Evolutionary conservation across 202 grass and related monocot species (phyloP).

Genomic region (Setaria italica): DNA sequence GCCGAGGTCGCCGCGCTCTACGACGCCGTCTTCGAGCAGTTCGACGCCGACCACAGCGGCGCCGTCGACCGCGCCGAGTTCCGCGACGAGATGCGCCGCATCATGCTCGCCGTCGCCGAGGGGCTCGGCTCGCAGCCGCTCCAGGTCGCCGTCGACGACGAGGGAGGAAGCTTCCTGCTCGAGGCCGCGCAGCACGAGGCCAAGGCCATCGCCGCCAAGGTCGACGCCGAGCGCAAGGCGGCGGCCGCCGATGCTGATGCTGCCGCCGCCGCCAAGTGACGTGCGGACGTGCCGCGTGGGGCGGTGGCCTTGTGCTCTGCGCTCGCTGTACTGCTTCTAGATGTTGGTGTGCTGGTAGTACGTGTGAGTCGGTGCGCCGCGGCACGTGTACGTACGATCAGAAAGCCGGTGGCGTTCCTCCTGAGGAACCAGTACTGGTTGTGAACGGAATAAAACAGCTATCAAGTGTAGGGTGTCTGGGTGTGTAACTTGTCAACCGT

Average conservation of each 20-base stretch:
- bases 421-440: not conserved
- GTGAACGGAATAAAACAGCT: conserved; percentile 5
- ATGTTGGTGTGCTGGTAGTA: not conserved
- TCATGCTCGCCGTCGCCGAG: conserved; percentile 93
- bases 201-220: conserved; percentile 51
- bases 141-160: conserved; percentile 81
- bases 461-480: too few species aligned
- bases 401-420: not conserved
- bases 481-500: not conserved
- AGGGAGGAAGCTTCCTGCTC: conserved; percentile 70
- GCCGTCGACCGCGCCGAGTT: conserved; percentile 84
- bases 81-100: conserved; percentile 83
- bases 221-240: conserved; percentile 33
- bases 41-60: conserved; percentile 91
- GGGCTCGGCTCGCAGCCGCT: conserved; percentile 81
- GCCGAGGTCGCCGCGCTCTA: conserved; percentile 77
- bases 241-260: not conserved
- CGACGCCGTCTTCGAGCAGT: conserved; percentile 92
- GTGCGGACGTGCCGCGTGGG: not conserved
- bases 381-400: not conserved
- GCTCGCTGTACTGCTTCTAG: not conserved
- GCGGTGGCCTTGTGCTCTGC: not conserved
- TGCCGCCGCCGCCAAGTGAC: conserved; percentile 23
- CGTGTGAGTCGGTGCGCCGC: not conserved
- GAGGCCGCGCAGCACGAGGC: conserved; percentile 83